Evolutionary conservation across 306 rosid species (phyloP).

Genomic region (Prunus mongolica): DNA sequence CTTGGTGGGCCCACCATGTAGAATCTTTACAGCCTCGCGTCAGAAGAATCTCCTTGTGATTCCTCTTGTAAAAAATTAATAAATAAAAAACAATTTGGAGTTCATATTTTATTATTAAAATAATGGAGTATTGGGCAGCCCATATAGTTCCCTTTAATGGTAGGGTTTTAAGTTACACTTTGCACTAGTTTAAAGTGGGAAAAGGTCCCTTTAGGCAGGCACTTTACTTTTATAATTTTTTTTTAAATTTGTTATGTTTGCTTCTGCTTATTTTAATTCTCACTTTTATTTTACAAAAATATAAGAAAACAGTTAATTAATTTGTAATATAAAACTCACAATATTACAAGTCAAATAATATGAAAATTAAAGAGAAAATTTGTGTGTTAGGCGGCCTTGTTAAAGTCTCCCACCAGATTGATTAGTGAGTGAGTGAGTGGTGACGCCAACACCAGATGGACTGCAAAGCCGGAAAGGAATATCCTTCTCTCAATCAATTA

Average conservation of each 20-base stretch:
- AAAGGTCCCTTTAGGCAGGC: constrained; percentile 17
- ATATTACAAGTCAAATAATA: neutral
- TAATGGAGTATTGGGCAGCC: constrained; percentile 15
- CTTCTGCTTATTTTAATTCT: neutral
- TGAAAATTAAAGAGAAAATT: neutral
- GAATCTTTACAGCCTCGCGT: constrained; percentile 52
- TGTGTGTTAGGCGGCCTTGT: neutral
- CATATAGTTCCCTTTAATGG: constrained; percentile 36
- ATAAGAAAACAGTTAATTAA: neutral
- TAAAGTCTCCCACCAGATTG: constrained; percentile 3
- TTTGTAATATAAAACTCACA: neutral
- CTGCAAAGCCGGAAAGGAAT: too few species aligned
- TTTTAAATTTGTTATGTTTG: neutral
- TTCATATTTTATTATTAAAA: neutral
- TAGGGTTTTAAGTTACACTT: constrained; percentile 34
- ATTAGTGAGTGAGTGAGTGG: neutral
- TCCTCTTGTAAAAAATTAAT: constrained; percentile 25
- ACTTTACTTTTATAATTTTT: neutral
- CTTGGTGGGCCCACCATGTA: constrained; percentile 11
- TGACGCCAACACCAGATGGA: neutral
- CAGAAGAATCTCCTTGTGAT: constrained; percentile 53
- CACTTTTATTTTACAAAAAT: neutral
- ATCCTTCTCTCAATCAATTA: neutral
- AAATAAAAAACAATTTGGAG: neutral
- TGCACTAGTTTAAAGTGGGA: constrained; percentile 22